These are phyloP conservation scores for Saraca asoca DNA, from an alignment of 331 rosid genomes.

Conservation along the genomic window DNA sequence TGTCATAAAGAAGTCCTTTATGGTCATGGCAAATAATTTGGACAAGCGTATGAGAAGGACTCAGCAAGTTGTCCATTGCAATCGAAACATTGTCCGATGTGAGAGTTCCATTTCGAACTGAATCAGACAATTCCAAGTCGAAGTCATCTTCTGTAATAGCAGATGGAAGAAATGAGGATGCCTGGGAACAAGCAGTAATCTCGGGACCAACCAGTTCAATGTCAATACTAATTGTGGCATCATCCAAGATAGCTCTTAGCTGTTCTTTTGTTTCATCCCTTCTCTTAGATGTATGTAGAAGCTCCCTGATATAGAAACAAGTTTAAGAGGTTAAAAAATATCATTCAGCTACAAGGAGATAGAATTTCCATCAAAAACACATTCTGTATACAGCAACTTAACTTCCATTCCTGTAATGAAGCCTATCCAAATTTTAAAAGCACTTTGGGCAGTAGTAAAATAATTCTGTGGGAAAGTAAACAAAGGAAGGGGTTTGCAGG, in stretches of 20 bases:
- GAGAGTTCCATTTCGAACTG: slow-evolving; percentile 41
- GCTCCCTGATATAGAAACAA: slow-evolving; percentile 63
- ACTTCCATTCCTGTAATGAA: slow-evolving; percentile 5
- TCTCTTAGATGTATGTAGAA: slow-evolving; percentile 71
- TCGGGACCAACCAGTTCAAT: slow-evolving; percentile 71
- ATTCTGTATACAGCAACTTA: slow-evolving; percentile 1
- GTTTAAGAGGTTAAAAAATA: slow-evolving; percentile 20
- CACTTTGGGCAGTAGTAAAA: not conserved
- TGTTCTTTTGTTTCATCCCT: slow-evolving; percentile 57
- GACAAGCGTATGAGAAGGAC: slow-evolving; percentile 92
- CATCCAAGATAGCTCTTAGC: slow-evolving; percentile 51
- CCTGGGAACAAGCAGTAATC: slow-evolving; percentile 58
- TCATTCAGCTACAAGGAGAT: slow-evolving; percentile 22
- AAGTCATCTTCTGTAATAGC: slow-evolving; percentile 60
- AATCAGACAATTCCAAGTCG: slow-evolving; percentile 50
- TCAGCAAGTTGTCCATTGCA: slow-evolving; percentile 66
- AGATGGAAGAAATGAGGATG: slow-evolving; percentile 68
- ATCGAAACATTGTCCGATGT: slow-evolving; percentile 61
- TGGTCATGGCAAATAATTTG: slow-evolving; percentile 85
- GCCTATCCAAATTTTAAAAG: not conserved
- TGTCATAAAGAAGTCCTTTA: slow-evolving; percentile 91
- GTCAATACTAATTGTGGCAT: slow-evolving; percentile 58
- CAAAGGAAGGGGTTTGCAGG: not conserved
- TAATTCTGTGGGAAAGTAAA: not conserved
- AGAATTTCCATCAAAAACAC: slow-evolving; percentile 6